Evolutionary conservation across 495 filamentous ascomycete genomes (phyloP).

Genomic region (Aspergillus baeticus): DNA sequence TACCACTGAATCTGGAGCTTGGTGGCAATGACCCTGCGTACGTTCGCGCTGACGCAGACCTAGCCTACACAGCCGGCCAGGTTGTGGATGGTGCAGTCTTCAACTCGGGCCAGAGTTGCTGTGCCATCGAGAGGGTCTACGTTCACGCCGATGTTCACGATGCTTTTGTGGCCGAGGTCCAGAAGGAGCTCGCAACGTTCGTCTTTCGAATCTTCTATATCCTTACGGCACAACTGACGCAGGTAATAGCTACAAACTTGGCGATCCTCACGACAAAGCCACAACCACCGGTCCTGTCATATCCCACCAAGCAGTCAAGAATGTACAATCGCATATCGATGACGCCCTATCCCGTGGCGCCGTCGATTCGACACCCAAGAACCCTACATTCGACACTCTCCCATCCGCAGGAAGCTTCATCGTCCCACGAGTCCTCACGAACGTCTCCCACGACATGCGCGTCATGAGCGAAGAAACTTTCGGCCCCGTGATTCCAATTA

Average conservation of each 20-base stretch:
- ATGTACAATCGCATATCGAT: conserved; percentile 77
- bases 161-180: conserved; percentile 69
- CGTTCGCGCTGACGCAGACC: conserved; percentile 78
- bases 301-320: conserved; percentile 64
- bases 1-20: conserved; percentile 84
- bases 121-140: conserved; percentile 88
- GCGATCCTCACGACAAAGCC: conserved; percentile 73
- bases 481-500: conserved; percentile 89
- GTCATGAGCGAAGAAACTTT: conserved; percentile 98
- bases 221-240: conserved; percentile 14
- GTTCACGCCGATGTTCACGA: conserved; percentile 85
- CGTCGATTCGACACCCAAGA: conserved; percentile 76
- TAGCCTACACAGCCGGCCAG: conserved; percentile 86
- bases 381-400: conserved; percentile 66
- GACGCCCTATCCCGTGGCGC: conserved; percentile 87
- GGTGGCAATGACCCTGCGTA: conserved; percentile 96
- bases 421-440: conserved; percentile 76
- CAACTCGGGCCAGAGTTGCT: conserved; percentile 97
- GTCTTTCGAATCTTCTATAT: conserved; percentile 3
- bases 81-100: conserved; percentile 94
- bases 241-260: conserved; percentile 70
- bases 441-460: conserved; percentile 80
- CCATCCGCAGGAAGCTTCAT: conserved; percentile 80
- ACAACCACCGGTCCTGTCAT: conserved; percentile 91
- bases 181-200: conserved; percentile 65